Percentiles rank a stretch among this genome's conserved stretches.
phyloP scores from a whole-genome alignment of 495 filamentous ascomycete genomes.

The Aspergillus asperescens region DNA sequence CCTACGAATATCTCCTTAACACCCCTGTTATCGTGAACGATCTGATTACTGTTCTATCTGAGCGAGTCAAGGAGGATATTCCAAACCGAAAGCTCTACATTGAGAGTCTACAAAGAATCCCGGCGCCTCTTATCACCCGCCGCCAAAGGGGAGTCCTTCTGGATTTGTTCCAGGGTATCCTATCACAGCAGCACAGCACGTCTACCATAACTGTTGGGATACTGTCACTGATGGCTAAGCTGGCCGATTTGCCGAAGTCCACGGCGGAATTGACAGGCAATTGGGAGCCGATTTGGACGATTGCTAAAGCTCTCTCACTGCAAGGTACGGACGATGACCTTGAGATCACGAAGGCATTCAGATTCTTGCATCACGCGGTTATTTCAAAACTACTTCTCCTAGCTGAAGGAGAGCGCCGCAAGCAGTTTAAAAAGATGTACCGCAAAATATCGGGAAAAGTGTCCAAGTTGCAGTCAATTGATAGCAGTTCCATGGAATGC shows the following conservation, averaged over 20 bases:
- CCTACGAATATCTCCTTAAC: constrained; percentile 42
- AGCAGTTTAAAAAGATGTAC: constrained; percentile 36
- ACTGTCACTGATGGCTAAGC: constrained; percentile 40
- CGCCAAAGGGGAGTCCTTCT: constrained; percentile 34
- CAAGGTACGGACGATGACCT: constrained; percentile 36
- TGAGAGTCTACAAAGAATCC: constrained; percentile 40
- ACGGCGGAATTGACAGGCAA: constrained; percentile 34
- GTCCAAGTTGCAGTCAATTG: constrained; percentile 33
- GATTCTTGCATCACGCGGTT: constrained; percentile 34
- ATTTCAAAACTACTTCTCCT: constrained; percentile 35
- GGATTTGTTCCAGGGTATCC: constrained; percentile 33
- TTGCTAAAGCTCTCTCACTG: constrained; percentile 33
- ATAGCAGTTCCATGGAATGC: constrained; percentile 38
- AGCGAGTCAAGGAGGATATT: constrained; percentile 29
- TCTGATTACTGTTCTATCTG: constrained; percentile 32
- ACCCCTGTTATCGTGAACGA: constrained; percentile 33
- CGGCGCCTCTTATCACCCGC: constrained; percentile 33
- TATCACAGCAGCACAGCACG: constrained; percentile 28
- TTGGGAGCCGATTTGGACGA: constrained; percentile 39
- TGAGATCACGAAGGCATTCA: constrained; percentile 40
- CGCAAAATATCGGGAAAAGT: constrained; percentile 30
- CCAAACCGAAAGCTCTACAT: constrained; percentile 31
- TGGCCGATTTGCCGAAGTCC: constrained; percentile 41
- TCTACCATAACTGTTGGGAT: constrained; percentile 31
- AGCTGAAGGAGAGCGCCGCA: constrained; percentile 32